phyloP scores from a whole-genome alignment of 108 stramenopile species.

The Asterionellopsis glacialis region DNA sequence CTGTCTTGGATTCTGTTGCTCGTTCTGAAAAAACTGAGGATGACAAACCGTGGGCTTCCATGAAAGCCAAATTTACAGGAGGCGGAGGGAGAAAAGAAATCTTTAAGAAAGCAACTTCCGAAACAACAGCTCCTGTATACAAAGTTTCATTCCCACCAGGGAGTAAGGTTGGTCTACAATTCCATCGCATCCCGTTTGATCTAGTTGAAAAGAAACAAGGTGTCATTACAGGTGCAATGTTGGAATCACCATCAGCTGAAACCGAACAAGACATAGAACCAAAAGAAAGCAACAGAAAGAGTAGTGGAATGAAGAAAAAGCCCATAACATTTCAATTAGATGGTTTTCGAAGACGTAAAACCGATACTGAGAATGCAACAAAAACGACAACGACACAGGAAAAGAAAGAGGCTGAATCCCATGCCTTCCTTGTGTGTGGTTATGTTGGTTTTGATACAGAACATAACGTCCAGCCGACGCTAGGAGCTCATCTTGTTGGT shows the following conservation, averaged over 20 bases:
- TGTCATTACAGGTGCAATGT: not conserved
- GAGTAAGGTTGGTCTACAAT: not conserved
- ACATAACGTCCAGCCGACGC: conserved; percentile 16
- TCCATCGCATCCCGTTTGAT: not conserved
- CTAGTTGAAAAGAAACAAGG: not conserved
- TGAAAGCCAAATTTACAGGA: too few relatives aligned
- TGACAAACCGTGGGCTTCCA: too few relatives aligned
- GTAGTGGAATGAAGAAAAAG: not conserved
- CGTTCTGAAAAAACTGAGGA: not conserved
- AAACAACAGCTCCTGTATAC: not conserved
- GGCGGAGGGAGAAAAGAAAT: too few relatives aligned
- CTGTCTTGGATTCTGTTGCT: not conserved
- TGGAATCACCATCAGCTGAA: not conserved
- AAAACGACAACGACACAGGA: not conserved
- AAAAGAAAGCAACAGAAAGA: not conserved
- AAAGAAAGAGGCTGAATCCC: not conserved
- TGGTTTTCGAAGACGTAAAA: conserved; percentile 4
- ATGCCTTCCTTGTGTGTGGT: conserved; percentile 23
- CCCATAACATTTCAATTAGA: too few relatives aligned
- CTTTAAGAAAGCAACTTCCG: too few relatives aligned
- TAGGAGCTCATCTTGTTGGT: conserved; percentile 23
- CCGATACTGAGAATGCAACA: conserved; percentile 3
- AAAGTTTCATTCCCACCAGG: not conserved
- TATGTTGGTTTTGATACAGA: conserved; percentile 21
- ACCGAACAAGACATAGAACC: not conserved